Base-by-base conservation (phyloP, 345 rosid genomes). In the Acer saccharum region DNA sequence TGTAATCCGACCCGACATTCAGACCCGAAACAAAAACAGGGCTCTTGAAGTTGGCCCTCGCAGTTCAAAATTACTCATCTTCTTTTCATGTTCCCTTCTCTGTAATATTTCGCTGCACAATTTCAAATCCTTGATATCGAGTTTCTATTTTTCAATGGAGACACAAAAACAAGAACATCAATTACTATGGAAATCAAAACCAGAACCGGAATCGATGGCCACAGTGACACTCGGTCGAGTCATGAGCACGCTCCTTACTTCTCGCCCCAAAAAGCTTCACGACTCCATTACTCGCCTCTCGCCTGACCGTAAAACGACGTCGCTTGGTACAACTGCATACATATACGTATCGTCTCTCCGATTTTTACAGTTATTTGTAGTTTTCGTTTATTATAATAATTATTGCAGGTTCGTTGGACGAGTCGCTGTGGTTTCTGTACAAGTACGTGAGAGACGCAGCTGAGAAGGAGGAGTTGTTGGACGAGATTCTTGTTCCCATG, bases 241-340 rank as follows among this genome's bases (percentile, higher is more conserved):
- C 25, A 84, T 91, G 84, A 76, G 75, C 39, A 80, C 90, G 68
- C 86, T 94, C 21, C 94, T 94, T 74, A 27, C 86, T 0, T 79
- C 97, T 77, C 94, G 91, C 80, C 78, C 97, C 74, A 91, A 73
- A 75, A 92, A 90, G 87, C 93, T 94, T 75, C 88, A 57, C 16
- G 88, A 87, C 69, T 79, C 91, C 83, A 69, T 89, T 54, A 83
- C 89, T 44, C 85, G 86, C 65, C 81, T 90, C 43, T 75, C 90
- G 78, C 81, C 82, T 21, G 83, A 86, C 68, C 83, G 87, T 71
- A 79, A 72, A 69, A 82, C 74, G 18, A 80, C 87, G 71, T 78
- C 88, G 0, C 84, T 86, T 7, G 97, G 96, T 89, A 67, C 69
- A 4, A 17, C 50, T 14, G 1, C 44, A 17, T 25, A 27, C 5